Base-by-base conservation (phyloP, 345 rosid genomes). In the Acer negundo region DNA sequence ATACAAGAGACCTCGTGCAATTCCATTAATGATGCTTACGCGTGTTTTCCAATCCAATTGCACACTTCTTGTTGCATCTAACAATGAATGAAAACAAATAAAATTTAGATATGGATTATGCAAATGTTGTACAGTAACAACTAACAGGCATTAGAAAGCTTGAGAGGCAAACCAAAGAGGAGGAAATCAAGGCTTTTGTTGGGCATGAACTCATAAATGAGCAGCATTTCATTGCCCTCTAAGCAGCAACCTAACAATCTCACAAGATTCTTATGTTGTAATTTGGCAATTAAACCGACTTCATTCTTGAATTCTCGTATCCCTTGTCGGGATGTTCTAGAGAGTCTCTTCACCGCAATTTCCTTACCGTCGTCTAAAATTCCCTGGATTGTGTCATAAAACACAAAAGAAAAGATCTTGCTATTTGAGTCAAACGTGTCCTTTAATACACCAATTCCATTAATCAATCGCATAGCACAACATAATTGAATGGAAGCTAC, bases 1-100 rank as follows among this genome's bases (percentile, higher is more conserved):
- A 76, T 87, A 87, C 31, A 83, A 6, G 17, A 87, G 55, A 2
- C 87, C 90, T 9, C 80, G 62, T 1, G 87, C 85, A 10, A 87
- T 75, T 19, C 90, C 86, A 15, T 76, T 76, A 15, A 83, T 75
- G 63, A 87, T 85, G 62, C n/a, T 74, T 28, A 73, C 3, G 10
- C 86, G 87, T 42, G 40, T 77, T 62, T 63, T 62, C 81, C 84
- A 81, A 19, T 68, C 80, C 53, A 81, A 8, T 15, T 59, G 35
- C 24, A 19, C 11, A 4, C 77, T 2, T 6, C 7, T 38, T 3
- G 15, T 62, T 72, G 80, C 2, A 77, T 81, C 80, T 77, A 22
- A 31, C 26, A 76, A 44, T 10, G n/a, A 56, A 58, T 17, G 16
- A 28, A 59, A 23, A 8, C 16, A 3, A 46, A 62, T 10, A 68